These are phyloP conservation scores for Aspergillus nomiae DNA, from an alignment of 2,329 filamentous ascomycete species.

Conservation along the genomic window DNA sequence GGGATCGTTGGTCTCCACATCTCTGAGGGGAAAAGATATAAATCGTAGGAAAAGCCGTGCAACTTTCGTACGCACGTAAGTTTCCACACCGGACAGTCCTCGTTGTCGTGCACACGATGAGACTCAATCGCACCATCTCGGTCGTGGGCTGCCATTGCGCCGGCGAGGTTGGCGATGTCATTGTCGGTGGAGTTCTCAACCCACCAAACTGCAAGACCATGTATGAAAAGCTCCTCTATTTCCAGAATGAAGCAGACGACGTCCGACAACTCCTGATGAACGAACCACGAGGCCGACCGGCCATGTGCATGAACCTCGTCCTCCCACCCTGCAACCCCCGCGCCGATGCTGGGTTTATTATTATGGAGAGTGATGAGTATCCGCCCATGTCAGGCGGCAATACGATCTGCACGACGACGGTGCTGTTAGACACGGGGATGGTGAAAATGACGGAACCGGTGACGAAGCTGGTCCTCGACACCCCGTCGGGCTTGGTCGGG, in stretches of 20 bases:
- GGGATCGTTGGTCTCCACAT: neutral
- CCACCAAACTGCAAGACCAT: slow-evolving; percentile 41
- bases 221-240: slow-evolving; percentile 51
- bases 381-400: slow-evolving; percentile 50
- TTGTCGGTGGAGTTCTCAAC: slow-evolving; percentile 51
- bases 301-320: slow-evolving; percentile 44
- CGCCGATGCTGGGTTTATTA: slow-evolving; percentile 49
- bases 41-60: neutral
- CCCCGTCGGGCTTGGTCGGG: slow-evolving; percentile 46
- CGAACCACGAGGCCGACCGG: slow-evolving; percentile 47
- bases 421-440: slow-evolving; percentile 52
- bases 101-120: slow-evolving; percentile 40
- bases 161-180: slow-evolving; percentile 50
- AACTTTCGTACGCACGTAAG: neutral
- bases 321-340: slow-evolving; percentile 46
- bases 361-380: slow-evolving; percentile 50
- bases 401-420: slow-evolving; percentile 46
- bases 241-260: slow-evolving; percentile 41
- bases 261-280: slow-evolving; percentile 48
- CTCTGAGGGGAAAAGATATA: neutral
- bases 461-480: slow-evolving; percentile 46
- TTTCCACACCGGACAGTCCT: neutral
- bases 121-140: slow-evolving; percentile 13
- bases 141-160: slow-evolving; percentile 23
- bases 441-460: slow-evolving; percentile 47